These are phyloP conservation scores for Globomyces pollinis-pini DNA, from an alignment of 192 early-diverging fungal genomes.

Conservation along the genomic window DNA sequence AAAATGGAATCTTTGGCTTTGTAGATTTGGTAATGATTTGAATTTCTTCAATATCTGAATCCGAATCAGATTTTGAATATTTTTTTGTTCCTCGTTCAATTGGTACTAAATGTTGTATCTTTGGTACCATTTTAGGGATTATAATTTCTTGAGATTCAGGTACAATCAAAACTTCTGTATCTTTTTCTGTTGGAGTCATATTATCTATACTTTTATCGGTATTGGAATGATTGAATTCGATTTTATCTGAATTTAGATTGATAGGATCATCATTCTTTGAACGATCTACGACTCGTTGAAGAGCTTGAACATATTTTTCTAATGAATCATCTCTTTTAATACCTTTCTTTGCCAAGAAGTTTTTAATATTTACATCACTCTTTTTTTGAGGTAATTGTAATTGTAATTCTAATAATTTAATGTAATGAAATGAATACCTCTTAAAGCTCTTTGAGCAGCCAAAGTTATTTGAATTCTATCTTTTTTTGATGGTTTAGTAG, in stretches of 20 bases:
- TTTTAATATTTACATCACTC: background rate
- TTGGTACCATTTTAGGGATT: too few species aligned
- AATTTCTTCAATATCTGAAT: background rate
- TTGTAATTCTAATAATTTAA: constrained; percentile 1
- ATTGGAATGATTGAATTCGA: too few species aligned
- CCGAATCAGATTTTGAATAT: background rate
- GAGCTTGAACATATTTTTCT: too few species aligned
- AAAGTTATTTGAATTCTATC: background rate
- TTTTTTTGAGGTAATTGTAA: background rate
- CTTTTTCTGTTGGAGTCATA: too few species aligned
- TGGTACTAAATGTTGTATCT: background rate
- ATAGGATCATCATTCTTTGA: too few species aligned
- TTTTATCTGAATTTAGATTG: too few species aligned
- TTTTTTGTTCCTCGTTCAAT: background rate
- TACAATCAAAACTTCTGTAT: too few species aligned
- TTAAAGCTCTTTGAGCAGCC: background rate
- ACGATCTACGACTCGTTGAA: too few species aligned
- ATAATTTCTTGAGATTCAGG: too few species aligned
- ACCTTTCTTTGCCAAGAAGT: too few species aligned
- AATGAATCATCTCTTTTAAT: too few species aligned
- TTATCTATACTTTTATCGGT: too few species aligned
- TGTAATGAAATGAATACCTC: background rate
- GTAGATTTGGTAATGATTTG: background rate
- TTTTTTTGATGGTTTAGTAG: background rate
- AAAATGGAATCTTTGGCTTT: background rate